Conservation (phyloP, 2,329 filamentous ascomycete genomes). For the Diaporthe aspalathi region DNA sequence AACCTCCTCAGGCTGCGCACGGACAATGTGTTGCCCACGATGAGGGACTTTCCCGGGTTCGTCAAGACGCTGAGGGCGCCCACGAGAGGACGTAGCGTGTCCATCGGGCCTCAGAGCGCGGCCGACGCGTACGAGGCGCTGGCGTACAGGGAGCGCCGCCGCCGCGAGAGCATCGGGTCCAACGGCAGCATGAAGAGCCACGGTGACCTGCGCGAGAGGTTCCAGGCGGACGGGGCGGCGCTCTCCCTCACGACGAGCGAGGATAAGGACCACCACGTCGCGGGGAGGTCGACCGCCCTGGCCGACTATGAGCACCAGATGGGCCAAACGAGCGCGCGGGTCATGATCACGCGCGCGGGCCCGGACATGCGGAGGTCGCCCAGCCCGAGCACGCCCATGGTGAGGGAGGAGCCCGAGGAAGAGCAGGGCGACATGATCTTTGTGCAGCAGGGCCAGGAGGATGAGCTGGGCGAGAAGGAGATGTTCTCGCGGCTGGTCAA, state of each 20-base stretch:
- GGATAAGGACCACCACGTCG: conserved; percentile 57
- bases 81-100: conserved; percentile 81
- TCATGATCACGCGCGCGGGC: conserved; percentile 48
- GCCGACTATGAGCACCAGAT: conserved; percentile 79
- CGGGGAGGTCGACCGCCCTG: conserved; percentile 52
- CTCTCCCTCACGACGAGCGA: conserved; percentile 44
- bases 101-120: conserved; percentile 92
- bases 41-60: conserved; percentile 87
- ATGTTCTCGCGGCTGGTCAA: conserved; percentile 87
- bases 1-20: conserved; percentile 72
- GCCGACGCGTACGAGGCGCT: conserved; percentile 96
- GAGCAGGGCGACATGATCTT: conserved; percentile 48
- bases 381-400: conserved; percentile 40
- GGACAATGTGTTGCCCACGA: conserved; percentile 89
- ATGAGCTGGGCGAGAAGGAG: conserved; percentile 75
- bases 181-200: conserved; percentile 59
- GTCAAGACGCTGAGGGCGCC: conserved; percentile 85
- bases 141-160: conserved; percentile 81
- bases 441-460: conserved; percentile 50
- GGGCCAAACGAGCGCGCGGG: conserved; percentile 68
- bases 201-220: conserved; percentile 53
- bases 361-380: conserved; percentile 41
- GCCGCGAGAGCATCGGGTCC: conserved; percentile 66
- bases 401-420: conserved; percentile 42
- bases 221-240: conserved; percentile 43